Evolutionary conservation across 495 filamentous ascomycete genomes (phyloP).

Genomic region (Cairneyella variabilis): DNA sequence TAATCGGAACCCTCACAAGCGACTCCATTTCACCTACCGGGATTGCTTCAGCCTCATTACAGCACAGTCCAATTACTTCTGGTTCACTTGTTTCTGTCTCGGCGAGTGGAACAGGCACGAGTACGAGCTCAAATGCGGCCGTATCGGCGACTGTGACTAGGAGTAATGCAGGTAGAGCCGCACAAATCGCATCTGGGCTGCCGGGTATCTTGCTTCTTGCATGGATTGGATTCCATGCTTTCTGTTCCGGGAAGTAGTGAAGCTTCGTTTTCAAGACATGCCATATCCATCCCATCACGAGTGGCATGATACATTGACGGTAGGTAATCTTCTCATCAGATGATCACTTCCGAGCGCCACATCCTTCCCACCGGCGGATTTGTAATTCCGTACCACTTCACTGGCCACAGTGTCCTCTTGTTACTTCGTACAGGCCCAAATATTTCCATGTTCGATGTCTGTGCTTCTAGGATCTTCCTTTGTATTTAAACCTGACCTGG

Average conservation of each 20-base stretch:
- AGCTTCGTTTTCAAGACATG: background rate
- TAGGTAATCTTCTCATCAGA: too few relatives aligned
- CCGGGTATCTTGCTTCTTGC: conserved; percentile 1
- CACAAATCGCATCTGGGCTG: background rate
- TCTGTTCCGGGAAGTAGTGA: background rate
- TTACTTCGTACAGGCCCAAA: too few relatives aligned
- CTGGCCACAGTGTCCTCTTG: too few relatives aligned
- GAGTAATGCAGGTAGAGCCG: background rate
- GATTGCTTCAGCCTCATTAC: conserved; percentile 8
- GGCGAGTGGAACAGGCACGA: background rate
- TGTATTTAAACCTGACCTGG: too few relatives aligned
- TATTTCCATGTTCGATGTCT: too few relatives aligned
- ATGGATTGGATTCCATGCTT: conserved; percentile 2
- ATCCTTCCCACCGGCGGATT: too few relatives aligned
- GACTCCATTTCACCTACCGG: conserved; percentile 1
- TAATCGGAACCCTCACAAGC: too few relatives aligned
- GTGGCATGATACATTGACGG: too few relatives aligned
- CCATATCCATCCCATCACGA: too few relatives aligned
- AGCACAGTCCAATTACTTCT: conserved; percentile 5
- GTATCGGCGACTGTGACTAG: background rate
- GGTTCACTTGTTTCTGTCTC: background rate
- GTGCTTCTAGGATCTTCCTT: too few relatives aligned
- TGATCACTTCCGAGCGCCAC: too few relatives aligned
- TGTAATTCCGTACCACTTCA: too few relatives aligned
- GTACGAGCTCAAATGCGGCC: background rate